A percentile compares a stretch with the other conserved stretches of the same genome.
Evolutionary conservation across 1,284 basidiomycete species (phyloP).

Genomic region (Austroboletus niveus): DNA sequence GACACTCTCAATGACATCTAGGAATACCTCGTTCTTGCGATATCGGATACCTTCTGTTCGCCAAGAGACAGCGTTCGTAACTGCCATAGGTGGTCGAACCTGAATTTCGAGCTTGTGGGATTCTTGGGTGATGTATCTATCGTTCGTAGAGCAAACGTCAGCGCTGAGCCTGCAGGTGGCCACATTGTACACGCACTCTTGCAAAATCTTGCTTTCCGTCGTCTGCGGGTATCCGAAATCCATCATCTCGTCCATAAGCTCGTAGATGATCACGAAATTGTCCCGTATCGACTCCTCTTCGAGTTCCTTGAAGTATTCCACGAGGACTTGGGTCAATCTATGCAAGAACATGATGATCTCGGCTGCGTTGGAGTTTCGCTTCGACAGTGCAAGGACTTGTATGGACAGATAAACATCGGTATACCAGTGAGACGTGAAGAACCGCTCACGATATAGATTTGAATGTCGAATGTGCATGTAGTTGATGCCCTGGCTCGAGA

Average conservation of each 20-base stretch:
- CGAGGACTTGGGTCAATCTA: conserved; percentile 83
- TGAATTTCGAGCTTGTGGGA: conserved; percentile 99
- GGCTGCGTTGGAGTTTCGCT: conserved; percentile 94
- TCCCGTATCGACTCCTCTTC: conserved; percentile 99
- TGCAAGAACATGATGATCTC: conserved; percentile 98
- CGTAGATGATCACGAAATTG: conserved; percentile 98
- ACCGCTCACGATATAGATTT: conserved; percentile 85
- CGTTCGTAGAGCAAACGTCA: neutral
- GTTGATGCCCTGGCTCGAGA: conserved; percentile 92
- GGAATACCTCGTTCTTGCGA: conserved; percentile 98
- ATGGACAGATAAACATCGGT: neutral
- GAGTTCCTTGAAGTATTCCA: conserved; percentile 99
- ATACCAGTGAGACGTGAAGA: neutral
- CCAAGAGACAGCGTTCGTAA: conserved; percentile 99
- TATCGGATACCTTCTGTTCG: conserved; percentile 97
- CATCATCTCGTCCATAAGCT: conserved; percentile 99
- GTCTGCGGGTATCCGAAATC: conserved; percentile 99
- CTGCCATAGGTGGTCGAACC: conserved; percentile 93
- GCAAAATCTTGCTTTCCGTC: conserved; percentile 98
- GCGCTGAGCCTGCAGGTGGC: neutral
- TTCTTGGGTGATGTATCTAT: conserved; percentile 97
- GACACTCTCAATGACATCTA: conserved; percentile 98
- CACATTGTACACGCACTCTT: conserved; percentile 65
- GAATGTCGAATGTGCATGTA: conserved; percentile 99
- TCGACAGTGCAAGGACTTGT: conserved; percentile 91